Percentiles rank a stretch among this genome's conserved stretches.
Conservation (phyloP, 1,284 basidiomycete genomes). For the Cutaneotrichosporon mucoides region DNA sequence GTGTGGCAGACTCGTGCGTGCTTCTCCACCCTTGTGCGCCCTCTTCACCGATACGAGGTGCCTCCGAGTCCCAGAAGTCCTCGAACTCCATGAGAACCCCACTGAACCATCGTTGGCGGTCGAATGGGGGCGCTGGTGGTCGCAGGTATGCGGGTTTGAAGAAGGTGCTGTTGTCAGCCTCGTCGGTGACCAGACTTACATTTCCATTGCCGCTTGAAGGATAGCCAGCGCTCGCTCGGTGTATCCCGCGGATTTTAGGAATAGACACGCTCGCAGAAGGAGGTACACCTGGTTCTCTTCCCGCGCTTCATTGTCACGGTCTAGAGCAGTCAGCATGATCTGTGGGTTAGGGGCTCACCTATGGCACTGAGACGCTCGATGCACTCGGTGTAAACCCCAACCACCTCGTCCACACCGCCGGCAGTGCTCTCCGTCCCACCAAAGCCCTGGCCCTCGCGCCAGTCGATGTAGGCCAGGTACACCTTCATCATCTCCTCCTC, state of each 20-base stretch:
- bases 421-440: constrained; percentile 18
- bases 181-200: constrained; percentile 30
- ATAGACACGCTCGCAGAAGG: constrained; percentile 49
- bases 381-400: constrained; percentile 41
- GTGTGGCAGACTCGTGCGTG: constrained; percentile 12
- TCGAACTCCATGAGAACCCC: constrained; percentile 47
- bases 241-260: constrained; percentile 64
- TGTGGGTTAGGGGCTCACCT: not conserved
- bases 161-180: constrained; percentile 41
- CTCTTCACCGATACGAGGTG: constrained; percentile 51
- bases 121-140: constrained; percentile 13
- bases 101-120: constrained; percentile 25
- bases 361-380: constrained; percentile 22
- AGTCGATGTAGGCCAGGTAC: constrained; percentile 44
- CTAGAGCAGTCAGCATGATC: not conserved
- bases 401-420: constrained; percentile 40
- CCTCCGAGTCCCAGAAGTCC: constrained; percentile 53
- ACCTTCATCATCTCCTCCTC: constrained; percentile 34
- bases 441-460: constrained; percentile 44
- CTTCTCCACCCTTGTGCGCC: constrained; percentile 49
- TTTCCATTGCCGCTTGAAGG: constrained; percentile 53
- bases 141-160: constrained; percentile 41
- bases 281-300: constrained; percentile 48
- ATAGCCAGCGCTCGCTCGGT: constrained; percentile 51
- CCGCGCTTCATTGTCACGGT: constrained; percentile 15